Base-by-base conservation (phyloP, 139 green algal genomes). In the Gonium pectorale region DNA sequence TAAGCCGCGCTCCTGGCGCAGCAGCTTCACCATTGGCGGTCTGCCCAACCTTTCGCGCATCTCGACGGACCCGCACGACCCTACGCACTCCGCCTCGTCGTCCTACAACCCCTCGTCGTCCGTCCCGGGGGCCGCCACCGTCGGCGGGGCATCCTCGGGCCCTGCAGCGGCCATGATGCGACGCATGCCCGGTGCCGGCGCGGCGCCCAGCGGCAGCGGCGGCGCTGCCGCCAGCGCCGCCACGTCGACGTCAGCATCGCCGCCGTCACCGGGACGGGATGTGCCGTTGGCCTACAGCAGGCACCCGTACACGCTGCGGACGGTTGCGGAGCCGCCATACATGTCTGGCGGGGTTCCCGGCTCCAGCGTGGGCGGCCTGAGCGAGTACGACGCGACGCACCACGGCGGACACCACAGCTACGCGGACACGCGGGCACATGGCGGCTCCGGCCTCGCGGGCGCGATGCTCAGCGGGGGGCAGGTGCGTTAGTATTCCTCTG, bases 271-370 rank as follows among this genome's bases (percentile, higher is more conserved):
- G 2, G 79, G 64, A 8, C 52, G 79, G 24, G 79, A 85, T 33
- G 64, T 85, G 35, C 44, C 79, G 26, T 35, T 85, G 64, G 64
- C 79, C 26, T 89, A 71, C 79, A 80, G 71, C 63, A 68, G 87
- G 19, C 74, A 63, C 19, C 87, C 83, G 41, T 91, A 85, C 64
- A 87, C 87, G 38, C 54, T 91, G 35, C 87, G 87, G 13, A 86
- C 60, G 1, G 68, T 71, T 0, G 31, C 69, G 66, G 70, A 79
- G 11, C 70, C 31, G 22, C 13, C 11, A 31, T 66, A 27, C 67
- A 33, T 74, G 17, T 31, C 40, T 46, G 40, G 40, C 26, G 51
- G 51, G 35, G 51, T 11, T 29, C 41, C 19, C n/a, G 40, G 59
- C 40, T 60, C n/a, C n/a, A 49, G 78, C 31, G 71, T 68, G 26